Percentiles rank a stretch among this genome's conserved stretches.
Evolutionary conservation across 305 asterid genomes (phyloP).

Genomic region (Rubia occidens): DNA sequence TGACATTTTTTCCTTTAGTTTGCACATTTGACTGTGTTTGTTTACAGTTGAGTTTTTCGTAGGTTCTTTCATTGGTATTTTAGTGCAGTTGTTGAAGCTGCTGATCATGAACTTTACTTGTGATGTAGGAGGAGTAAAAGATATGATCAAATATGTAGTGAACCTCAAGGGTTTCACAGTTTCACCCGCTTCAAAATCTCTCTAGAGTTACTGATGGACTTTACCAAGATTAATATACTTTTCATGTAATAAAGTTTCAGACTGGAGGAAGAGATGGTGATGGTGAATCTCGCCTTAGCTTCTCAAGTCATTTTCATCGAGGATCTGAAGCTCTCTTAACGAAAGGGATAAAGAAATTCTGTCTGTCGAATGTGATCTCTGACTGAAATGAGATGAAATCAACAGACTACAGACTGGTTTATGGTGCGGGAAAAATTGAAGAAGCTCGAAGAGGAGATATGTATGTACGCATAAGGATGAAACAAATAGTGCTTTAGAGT

Average conservation of each 20-base stretch:
- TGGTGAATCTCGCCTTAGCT: slow-evolving; percentile 47
- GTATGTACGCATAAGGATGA: slow-evolving; percentile 39
- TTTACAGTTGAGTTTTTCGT: no score
- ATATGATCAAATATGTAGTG: no score
- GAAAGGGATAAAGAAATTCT: slow-evolving; percentile 54
- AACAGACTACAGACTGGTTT: slow-evolving; percentile 77
- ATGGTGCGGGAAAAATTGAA: slow-evolving; percentile 56
- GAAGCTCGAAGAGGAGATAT: slow-evolving; percentile 45
- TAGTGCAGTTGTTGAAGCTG: slow-evolving; percentile 23
- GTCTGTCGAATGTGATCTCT: slow-evolving; percentile 36
- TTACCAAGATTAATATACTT: no score
- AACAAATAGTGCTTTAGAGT: slow-evolving; percentile 47
- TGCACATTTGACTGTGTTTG: no score
- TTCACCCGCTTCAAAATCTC: no score
- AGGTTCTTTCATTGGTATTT: no score
- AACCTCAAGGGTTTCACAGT: no score
- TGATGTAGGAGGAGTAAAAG: no score
- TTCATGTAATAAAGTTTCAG: slow-evolving; percentile 3
- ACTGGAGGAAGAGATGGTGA: slow-evolving; percentile 59
- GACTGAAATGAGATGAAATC: slow-evolving; percentile 54
- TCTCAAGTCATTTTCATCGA: slow-evolving; percentile 55
- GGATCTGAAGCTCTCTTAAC: slow-evolving; percentile 43
- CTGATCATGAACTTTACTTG: slow-evolving; percentile 33
- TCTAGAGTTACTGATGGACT: no score
- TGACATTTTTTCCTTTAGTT: no score